A percentile compares a stretch with the other conserved stretches of the same genome.
Evolutionary conservation across 352 stramenopile species (phyloP).

Genomic region (Phytophthora sansomeana): DNA sequence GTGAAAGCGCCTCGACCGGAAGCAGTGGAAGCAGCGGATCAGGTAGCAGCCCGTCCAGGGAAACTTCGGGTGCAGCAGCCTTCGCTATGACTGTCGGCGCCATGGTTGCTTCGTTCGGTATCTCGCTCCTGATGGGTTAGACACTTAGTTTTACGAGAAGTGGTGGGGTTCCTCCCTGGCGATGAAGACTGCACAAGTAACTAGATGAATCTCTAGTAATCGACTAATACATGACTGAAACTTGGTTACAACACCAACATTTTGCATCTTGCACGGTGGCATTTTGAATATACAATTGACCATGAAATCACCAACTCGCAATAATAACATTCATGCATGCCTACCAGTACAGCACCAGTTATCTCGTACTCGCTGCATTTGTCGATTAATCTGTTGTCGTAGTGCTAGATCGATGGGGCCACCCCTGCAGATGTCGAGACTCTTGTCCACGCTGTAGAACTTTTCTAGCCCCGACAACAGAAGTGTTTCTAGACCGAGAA

Average conservation of each 20-base stretch:
- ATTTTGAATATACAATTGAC: background rate
- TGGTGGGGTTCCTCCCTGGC: too few relatives aligned
- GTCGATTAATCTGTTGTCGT: too few relatives aligned
- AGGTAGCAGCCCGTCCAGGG: slow-evolving; percentile 3
- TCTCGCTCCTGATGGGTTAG: slow-evolving; percentile 30
- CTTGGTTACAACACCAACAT: too few relatives aligned
- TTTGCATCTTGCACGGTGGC: too few relatives aligned
- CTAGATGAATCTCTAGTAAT: background rate
- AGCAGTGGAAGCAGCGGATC: slow-evolving; percentile 26
- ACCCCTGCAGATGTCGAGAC: slow-evolving; percentile 23
- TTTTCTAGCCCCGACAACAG: slow-evolving; percentile 22
- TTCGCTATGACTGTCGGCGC: slow-evolving; percentile 16
- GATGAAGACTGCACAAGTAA: too few relatives aligned
- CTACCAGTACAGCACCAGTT: background rate
- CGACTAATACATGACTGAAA: background rate
- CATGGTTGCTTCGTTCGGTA: slow-evolving; percentile 14
- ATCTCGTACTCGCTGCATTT: too few relatives aligned
- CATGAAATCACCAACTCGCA: background rate
- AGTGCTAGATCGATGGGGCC: slow-evolving; percentile 6
- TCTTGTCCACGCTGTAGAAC: slow-evolving; percentile 28
- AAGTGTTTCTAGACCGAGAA: slow-evolving; percentile 24
- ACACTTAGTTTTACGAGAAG: too few relatives aligned
- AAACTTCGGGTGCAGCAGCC: slow-evolving; percentile 6
- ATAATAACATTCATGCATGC: background rate
- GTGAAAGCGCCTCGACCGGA: slow-evolving; percentile 2